Evolutionary conservation across 169 alveolate genomes (phyloP).

Genomic region (Cryptosporidium xiaoi): DNA sequence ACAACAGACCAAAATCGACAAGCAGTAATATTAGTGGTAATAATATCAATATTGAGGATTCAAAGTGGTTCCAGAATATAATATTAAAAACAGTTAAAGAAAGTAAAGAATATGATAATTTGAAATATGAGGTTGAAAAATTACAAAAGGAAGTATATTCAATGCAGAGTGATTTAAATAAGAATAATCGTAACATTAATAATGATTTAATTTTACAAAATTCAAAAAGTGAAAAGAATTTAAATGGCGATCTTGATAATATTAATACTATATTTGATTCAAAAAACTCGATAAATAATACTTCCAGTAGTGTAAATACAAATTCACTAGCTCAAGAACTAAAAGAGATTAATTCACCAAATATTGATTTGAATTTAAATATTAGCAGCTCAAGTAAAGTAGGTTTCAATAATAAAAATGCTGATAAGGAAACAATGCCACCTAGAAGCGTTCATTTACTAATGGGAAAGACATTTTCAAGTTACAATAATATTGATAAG

Average conservation of each 20-base stretch:
- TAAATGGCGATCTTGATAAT: neutral
- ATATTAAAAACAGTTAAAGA: constrained; percentile 48
- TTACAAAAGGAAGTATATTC: constrained; percentile 67
- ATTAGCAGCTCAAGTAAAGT: neutral
- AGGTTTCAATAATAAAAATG: neutral
- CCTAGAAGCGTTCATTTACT: constrained; percentile 69
- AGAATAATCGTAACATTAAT: neutral
- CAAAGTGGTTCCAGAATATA: constrained; percentile 33
- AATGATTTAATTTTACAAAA: neutral
- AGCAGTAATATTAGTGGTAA: constrained; percentile 1
- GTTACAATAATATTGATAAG: constrained; percentile 11
- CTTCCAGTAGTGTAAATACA: neutral
- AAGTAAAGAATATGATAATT: constrained; percentile 37
- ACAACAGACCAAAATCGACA: constrained; percentile 45
- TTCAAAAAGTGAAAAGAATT: too few relatives aligned
- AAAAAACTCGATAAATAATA: neutral
- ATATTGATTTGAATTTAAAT: neutral
- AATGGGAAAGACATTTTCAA: constrained; percentile 65
- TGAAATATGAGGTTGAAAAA: constrained; percentile 59
- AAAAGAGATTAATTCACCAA: constrained; percentile 12
- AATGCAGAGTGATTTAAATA: constrained; percentile 54
- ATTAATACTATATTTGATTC: neutral
- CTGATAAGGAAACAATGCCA: constrained; percentile 30
- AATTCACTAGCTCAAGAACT: constrained; percentile 63
- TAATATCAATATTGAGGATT: neutral